Evolutionary conservation across 2,329 filamentous ascomycete species (phyloP).

Genomic region (Truncatella angustata): DNA sequence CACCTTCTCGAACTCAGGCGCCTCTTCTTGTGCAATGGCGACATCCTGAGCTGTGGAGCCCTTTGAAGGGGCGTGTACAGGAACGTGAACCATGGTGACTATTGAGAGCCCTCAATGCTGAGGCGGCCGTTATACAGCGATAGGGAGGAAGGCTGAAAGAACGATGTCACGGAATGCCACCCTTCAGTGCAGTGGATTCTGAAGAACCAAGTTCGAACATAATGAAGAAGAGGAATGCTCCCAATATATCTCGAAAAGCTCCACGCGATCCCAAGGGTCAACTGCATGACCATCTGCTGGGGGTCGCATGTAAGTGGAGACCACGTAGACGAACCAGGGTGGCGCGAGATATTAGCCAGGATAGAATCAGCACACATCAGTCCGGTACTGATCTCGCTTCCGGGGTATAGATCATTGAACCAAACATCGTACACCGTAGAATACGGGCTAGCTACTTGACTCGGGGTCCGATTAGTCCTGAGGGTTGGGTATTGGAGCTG

Average conservation of each 20-base stretch:
- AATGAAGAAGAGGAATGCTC: background rate
- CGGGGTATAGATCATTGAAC: background rate
- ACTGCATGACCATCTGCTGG: background rate
- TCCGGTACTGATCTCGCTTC: slow-evolving; percentile 1
- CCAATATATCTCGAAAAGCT: slow-evolving; percentile 1
- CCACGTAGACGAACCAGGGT: background rate
- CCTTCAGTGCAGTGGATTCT: background rate
- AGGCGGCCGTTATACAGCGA: background rate
- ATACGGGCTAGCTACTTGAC: background rate
- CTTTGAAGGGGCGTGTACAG: background rate
- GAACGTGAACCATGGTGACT: background rate
- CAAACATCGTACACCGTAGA: background rate
- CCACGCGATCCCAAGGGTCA: background rate
- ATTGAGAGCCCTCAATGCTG: background rate
- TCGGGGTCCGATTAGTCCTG: background rate
- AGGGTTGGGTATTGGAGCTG: background rate
- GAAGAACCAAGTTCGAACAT: background rate
- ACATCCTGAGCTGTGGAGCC: slow-evolving; percentile 5
- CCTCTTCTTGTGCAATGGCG: slow-evolving; percentile 37
- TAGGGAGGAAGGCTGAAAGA: background rate
- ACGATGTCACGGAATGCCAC: background rate
- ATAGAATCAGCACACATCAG: slow-evolving; percentile 3
- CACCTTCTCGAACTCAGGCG: slow-evolving; percentile 52
- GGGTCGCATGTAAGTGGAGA: slow-evolving; percentile 1
- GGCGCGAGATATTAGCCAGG: slow-evolving; percentile 5